Conservation (phyloP, 2,329 filamentous ascomycete genomes). For the Coniochaeta ligniaria region DNA sequence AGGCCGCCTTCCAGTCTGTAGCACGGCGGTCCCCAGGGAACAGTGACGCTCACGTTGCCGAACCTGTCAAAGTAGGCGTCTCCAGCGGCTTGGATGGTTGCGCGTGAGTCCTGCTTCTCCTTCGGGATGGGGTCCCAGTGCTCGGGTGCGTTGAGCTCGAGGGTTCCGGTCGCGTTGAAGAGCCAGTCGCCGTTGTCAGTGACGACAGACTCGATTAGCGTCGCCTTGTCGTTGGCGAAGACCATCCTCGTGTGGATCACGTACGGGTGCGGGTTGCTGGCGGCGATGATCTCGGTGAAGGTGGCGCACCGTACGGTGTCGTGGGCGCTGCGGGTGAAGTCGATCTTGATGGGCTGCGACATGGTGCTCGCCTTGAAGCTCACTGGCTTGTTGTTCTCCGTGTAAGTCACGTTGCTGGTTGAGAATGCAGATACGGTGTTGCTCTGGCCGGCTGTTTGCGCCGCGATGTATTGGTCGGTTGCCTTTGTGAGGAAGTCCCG, state of each 20-base stretch:
- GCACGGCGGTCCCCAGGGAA: conserved; percentile 4
- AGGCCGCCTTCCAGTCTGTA: conserved; percentile 6
- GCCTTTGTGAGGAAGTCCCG: conserved; percentile 7
- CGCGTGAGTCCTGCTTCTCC: conserved; percentile 1
- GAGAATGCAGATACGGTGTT: conserved; percentile 3
- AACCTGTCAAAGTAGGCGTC: conserved; percentile 5
- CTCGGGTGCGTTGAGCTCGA: neutral
- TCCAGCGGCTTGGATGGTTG: neutral
- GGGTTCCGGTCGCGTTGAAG: conserved; percentile 3
- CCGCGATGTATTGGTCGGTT: conserved; percentile 8
- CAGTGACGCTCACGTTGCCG: neutral
- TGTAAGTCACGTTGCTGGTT: conserved; percentile 9
- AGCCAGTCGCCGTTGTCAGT: neutral
- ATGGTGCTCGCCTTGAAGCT: conserved; percentile 12
- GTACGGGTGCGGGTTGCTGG: conserved; percentile 9
- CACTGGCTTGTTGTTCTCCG: conserved; percentile 11
- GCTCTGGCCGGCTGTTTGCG: conserved; percentile 7
- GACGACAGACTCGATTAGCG: conserved; percentile 3
- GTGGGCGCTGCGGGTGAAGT: conserved; percentile 16
- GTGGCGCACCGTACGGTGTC: conserved; percentile 20
- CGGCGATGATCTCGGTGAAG: conserved; percentile 18
- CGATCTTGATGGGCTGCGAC: conserved; percentile 14
- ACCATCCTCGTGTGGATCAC: conserved; percentile 22
- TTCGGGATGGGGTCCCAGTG: conserved; percentile 1
- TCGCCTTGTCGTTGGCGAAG: conserved; percentile 11